Conservation (phyloP, 306 rosid genomes). For the Acacia crassicarpa region DNA sequence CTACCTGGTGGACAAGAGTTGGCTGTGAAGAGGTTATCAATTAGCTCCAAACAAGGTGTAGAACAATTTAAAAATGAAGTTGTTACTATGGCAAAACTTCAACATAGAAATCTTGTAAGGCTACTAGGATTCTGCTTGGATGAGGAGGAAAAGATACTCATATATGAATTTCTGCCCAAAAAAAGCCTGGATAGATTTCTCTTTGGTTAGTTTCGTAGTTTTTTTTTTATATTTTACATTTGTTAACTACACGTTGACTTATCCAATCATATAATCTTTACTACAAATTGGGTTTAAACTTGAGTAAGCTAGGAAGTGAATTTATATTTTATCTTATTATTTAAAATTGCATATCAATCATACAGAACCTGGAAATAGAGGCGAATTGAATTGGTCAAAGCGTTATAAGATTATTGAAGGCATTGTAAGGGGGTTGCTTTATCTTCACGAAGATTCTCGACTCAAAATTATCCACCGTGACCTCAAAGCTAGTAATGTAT, state of each 20-base stretch:
- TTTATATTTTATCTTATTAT: neutral
- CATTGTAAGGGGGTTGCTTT: neutral
- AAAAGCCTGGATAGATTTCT: neutral
- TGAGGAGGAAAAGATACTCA: neutral
- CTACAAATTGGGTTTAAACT: neutral
- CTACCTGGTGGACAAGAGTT: conserved; percentile 28
- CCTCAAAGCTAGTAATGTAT: neutral
- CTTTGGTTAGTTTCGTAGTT: neutral
- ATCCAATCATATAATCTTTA: neutral
- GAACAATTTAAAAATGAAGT: conserved; percentile 42
- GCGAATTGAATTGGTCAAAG: neutral
- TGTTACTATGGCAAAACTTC: conserved; percentile 23
- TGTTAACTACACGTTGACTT: neutral
- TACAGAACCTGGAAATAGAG: neutral
- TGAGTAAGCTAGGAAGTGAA: neutral
- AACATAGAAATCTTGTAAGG: neutral
- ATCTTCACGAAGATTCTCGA: neutral
- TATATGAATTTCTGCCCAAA: neutral
- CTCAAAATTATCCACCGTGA: neutral
- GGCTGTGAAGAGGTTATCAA: conserved; percentile 48
- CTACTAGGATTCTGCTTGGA: neutral
- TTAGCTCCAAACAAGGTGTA: conserved; percentile 35
- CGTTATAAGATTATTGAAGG: neutral
- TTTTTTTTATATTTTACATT: neutral
- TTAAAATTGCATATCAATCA: neutral